Percentiles rank a stretch among this genome's conserved stretches.
Evolutionary conservation across 495 filamentous ascomycete species (phyloP).

Genomic region (Penicillium waksmanii): DNA sequence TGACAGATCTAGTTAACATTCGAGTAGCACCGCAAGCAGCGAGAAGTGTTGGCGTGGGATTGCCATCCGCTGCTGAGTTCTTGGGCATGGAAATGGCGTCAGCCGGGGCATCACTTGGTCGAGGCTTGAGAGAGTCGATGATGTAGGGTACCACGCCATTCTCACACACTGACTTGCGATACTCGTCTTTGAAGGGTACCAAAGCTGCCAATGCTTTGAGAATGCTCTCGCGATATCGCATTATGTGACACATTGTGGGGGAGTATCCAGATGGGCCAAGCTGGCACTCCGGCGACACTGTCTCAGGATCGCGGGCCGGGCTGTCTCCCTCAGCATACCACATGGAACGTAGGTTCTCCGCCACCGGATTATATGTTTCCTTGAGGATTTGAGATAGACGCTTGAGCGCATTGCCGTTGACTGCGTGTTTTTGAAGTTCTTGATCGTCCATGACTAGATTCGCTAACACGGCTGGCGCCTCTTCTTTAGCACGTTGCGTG

Average conservation of each 20-base stretch:
- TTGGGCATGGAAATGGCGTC: slow-evolving; percentile 36
- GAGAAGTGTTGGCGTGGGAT: slow-evolving; percentile 69
- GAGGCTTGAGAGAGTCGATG: slow-evolving; percentile 76
- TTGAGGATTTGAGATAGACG: slow-evolving; percentile 77
- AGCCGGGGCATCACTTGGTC: slow-evolving; percentile 38
- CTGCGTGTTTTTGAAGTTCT: slow-evolving; percentile 77
- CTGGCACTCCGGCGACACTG: slow-evolving; percentile 32
- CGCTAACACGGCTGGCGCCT: slow-evolving; percentile 73
- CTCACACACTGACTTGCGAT: slow-evolving; percentile 81
- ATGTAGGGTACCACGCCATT: slow-evolving; percentile 79
- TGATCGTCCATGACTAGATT: slow-evolving; percentile 76
- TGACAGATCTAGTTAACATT: slow-evolving; percentile 80
- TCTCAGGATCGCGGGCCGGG: slow-evolving; percentile 25
- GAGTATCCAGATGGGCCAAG: slow-evolving; percentile 67
- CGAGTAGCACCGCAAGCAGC: slow-evolving; percentile 82
- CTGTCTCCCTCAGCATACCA: slow-evolving; percentile 44
- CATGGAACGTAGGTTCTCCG: slow-evolving; percentile 40
- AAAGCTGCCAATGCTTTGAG: slow-evolving; percentile 79
- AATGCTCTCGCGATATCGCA: slow-evolving; percentile 76
- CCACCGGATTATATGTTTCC: slow-evolving; percentile 58
- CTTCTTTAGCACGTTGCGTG: slow-evolving; percentile 60
- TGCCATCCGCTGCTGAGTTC: slow-evolving; percentile 47
- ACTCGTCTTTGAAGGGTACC: slow-evolving; percentile 79
- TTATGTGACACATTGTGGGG: slow-evolving; percentile 67
- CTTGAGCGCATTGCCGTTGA: slow-evolving; percentile 76